Conservation (phyloP, 2,329 filamentous ascomycete genomes). For the Stemphylium lycopersici region DNA sequence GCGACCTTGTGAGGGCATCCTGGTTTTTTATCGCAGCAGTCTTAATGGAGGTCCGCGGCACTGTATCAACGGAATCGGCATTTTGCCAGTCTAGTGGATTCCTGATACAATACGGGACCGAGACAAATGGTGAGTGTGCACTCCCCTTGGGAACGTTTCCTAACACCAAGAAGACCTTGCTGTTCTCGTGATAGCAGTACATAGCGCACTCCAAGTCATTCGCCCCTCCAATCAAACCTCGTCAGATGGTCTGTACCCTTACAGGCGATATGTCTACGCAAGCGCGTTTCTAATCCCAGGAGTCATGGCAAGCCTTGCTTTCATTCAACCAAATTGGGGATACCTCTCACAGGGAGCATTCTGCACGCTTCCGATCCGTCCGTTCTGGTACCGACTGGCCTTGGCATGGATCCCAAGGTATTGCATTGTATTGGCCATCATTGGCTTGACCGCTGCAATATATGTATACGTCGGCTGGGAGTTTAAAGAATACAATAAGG, state of each 20-base stretch:
- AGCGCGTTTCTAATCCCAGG: conserved; percentile 65
- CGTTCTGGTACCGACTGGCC: conserved; percentile 71
- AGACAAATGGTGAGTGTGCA: conserved; percentile 61
- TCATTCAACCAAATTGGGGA: conserved; percentile 60
- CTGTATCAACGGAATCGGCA: conserved; percentile 56
- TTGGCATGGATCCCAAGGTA: conserved; percentile 78
- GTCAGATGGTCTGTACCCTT: conserved; percentile 71
- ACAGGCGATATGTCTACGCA: conserved; percentile 65
- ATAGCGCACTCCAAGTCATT: conserved; percentile 75
- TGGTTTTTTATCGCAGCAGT: conserved; percentile 72
- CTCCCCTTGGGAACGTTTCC: neutral
- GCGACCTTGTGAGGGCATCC: conserved; percentile 72
- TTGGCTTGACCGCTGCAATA: conserved; percentile 70
- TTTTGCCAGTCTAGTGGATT: conserved; percentile 75
- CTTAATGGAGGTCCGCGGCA: conserved; percentile 61
- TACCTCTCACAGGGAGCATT: conserved; percentile 70
- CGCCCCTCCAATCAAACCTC: conserved; percentile 55
- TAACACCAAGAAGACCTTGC: conserved; percentile 61
- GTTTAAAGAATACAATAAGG: conserved; percentile 46
- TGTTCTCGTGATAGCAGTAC: conserved; percentile 74
- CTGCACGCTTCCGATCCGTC: conserved; percentile 71
- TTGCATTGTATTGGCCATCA: conserved; percentile 67
- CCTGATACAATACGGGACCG: conserved; percentile 69
- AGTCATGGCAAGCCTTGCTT: conserved; percentile 67
- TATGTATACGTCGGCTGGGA: conserved; percentile 67